Evolutionary conservation across 805 yeast species (phyloP), one percentile per base, ranked within the genome.

Genomic region (Hanseniaspora singularis): DNA sequence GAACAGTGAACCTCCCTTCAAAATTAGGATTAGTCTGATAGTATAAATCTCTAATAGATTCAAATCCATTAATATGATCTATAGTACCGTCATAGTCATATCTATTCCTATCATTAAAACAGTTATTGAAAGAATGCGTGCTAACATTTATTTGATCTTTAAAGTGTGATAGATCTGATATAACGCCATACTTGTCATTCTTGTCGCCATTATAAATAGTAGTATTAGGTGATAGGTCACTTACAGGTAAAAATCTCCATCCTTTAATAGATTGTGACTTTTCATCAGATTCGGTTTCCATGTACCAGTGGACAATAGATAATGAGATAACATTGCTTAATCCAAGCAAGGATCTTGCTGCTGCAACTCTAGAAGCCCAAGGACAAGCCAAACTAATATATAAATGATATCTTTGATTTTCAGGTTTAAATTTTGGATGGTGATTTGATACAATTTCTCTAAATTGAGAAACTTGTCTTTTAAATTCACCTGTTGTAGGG

Each of bases 331-430:
- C 63, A 1, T 74, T 65, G 1, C 70, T 64, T 41, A 81, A 62
- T 1, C 95, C 95, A 66, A 87, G 86, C 52, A 89, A 67, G 11
- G 72, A 63, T 46, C 96, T 66, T 2, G 79, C 70, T 45, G 86
- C 79, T 50, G 88, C 68, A 0, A 88, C 76, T 52, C 97, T 72
- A 59, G 85, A 94, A 1, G 96, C 96, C 75, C 96, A 89, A 3
- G 98, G 97, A 64, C 98, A 89, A 1, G 95, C 95, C 40, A 71
- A 68, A 0, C 92, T 81, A 10, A 86, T 94, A 56, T 82, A 88
- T 47, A 87, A 71, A 64, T 88, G 95, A 60, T 89, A 89, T 56
- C 98, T 72, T 49, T 75, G 75, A 38, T 72, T 70, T 57, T 86
- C 95, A 4, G 95, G 85, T 15, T 76, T 67, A 60, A 77, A 84